Conservation (phyloP, 2,329 filamentous ascomycete species). For the Bipolaris cookei region DNA sequence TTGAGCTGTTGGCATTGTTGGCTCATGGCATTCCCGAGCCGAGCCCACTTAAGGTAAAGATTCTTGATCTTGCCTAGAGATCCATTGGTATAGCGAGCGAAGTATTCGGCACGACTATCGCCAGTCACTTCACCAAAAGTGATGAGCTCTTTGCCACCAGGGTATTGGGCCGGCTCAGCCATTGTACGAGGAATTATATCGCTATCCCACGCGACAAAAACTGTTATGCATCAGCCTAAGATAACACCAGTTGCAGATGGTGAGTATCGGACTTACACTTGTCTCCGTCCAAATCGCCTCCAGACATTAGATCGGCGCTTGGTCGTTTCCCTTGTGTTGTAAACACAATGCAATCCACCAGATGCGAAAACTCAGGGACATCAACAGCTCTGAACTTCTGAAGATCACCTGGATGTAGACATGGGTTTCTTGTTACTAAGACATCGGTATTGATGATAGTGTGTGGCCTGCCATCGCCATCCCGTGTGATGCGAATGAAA, state of each 20-base stretch:
- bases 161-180: conserved; percentile 49
- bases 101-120: conserved; percentile 50
- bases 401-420: conserved; percentile 53
- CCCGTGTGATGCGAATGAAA: conserved; percentile 48
- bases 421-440: conserved; percentile 53
- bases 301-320: conserved; percentile 53
- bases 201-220: conserved; percentile 54
- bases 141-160: conserved; percentile 49
- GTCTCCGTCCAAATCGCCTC: conserved; percentile 53
- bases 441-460: conserved; percentile 48
- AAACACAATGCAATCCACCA: conserved; percentile 54
- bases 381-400: conserved; percentile 53
- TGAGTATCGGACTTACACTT: conserved; percentile 40
- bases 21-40: conserved; percentile 47
- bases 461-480: conserved; percentile 44
- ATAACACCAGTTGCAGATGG: background rate
- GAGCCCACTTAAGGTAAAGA: conserved; percentile 53
- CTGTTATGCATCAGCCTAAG: conserved; percentile 23
- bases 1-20: conserved; percentile 53
- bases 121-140: conserved; percentile 48
- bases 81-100: conserved; percentile 50
- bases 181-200: conserved; percentile 49
- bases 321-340: conserved; percentile 47
- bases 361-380: conserved; percentile 45
- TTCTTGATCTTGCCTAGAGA: conserved; percentile 52